These are phyloP conservation scores for Chaetoscypha palmicola DNA, from an alignment of 2,329 filamentous ascomycete genomes.

Conservation along the genomic window DNA sequence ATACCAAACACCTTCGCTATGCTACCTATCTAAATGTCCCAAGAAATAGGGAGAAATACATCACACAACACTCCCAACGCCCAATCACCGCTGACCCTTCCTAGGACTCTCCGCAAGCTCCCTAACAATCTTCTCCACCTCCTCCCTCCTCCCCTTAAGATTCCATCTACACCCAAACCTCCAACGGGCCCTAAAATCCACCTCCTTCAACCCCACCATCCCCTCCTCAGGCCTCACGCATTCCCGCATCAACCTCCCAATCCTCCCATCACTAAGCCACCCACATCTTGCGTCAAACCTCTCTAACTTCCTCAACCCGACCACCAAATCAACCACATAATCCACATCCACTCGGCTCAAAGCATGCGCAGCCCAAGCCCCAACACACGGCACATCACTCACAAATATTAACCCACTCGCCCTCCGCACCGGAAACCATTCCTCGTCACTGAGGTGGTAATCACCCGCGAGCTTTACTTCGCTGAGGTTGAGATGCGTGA, in stretches of 20 bases:
- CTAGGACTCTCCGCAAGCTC: slow-evolving; percentile 1
- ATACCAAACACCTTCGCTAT: background rate
- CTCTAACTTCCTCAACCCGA: too few relatives aligned
- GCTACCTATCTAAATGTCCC: background rate
- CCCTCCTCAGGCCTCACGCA: too few relatives aligned
- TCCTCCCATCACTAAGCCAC: too few relatives aligned
- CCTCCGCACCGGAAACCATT: background rate
- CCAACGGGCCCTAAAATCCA: slow-evolving; percentile 19
- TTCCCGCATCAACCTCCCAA: too few relatives aligned
- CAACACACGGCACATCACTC: slow-evolving; percentile 12
- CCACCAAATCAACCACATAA: too few relatives aligned
- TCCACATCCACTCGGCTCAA: too few relatives aligned
- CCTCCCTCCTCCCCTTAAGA: slow-evolving; percentile 12
- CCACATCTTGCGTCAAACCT: too few relatives aligned
- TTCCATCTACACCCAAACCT: slow-evolving; percentile 18
- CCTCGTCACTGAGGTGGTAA: slow-evolving; percentile 6
- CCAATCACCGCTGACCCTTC: too few relatives aligned
- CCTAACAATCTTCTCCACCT: slow-evolving; percentile 8
- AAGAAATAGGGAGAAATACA: background rate
- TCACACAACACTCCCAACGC: background rate
- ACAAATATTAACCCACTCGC: slow-evolving; percentile 5
- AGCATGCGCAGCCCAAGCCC: too few relatives aligned
- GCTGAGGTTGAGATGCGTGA: slow-evolving; percentile 19
- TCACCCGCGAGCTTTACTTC: slow-evolving; percentile 17
- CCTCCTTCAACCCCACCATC: slow-evolving; percentile 6